Evolutionary conservation across 2,329 filamentous ascomycete species (phyloP), one percentile per base, ranked within the genome.

Genomic region (Acrocalymma vagum): DNA sequence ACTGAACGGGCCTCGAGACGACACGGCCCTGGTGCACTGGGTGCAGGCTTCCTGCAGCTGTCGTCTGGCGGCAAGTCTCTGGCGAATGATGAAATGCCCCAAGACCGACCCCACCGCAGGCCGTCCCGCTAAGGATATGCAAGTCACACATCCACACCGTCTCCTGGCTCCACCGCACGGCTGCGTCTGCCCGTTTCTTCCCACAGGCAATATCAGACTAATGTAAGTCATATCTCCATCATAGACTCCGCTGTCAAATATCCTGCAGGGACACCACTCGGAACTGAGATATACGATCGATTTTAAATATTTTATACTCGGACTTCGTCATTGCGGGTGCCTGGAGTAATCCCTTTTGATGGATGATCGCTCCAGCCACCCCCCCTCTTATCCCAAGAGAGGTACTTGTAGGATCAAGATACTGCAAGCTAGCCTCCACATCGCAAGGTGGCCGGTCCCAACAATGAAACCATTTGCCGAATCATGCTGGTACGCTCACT

Each of bases 71-170:
- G 43, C 38, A 39, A 20, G 28, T 26, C 22, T 28, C 30, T 46
- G 38, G 45, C 64, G 56, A 65, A 65, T 61, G 29, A 50, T 30
- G 48, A 40, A 25, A 32, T 33, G 35, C 34, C 32, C 48, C 36
- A 52, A 51, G 47, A 20, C 17, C 48, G 51, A 58, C 61, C 62
- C 60, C 60, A 58, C 65, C 46, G 52, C 41, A 49, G 43, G 42
- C 38, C 50, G 51, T 49, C 53, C 50, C 57, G 57, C 63, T 65
- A 66, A 54, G n/a, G 44, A 49, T 55, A 59, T 68, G 64, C 64
- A 68, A 65, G 64, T 65, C 64, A 68, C 61, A 62, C 53, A 51
- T 58, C 51, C 50, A 48, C 29, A 36, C 38, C 45, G 42, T 35
- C 46, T 44, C 38, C 42, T 20, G 44, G 29, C 45, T 55, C 56